A percentile compares a stretch with the other conserved stretches of the same genome.
Evolutionary conservation across 805 yeast genomes (phyloP).

Genomic region (Grigorovia humatica): DNA sequence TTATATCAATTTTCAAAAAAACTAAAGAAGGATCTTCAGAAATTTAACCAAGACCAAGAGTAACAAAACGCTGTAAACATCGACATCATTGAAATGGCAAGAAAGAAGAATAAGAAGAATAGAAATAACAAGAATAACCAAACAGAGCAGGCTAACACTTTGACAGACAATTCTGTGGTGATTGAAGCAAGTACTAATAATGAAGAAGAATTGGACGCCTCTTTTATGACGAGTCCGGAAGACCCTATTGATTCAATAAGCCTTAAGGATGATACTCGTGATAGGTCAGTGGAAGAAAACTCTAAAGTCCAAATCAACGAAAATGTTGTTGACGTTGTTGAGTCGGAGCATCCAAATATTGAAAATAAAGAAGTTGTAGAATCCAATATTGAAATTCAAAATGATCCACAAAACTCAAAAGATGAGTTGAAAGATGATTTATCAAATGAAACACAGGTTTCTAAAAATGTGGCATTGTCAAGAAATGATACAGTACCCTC

Average conservation of each 20-base stretch:
- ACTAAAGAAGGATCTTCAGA: background rate
- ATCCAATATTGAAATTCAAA: background rate
- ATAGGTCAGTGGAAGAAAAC: background rate
- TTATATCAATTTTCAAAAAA: background rate
- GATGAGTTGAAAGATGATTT: background rate
- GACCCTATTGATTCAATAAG: background rate
- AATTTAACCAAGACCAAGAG: no score
- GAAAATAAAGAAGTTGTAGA: background rate
- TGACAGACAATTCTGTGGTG: background rate
- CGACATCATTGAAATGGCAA: background rate
- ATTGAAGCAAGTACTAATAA: background rate
- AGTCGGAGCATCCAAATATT: background rate
- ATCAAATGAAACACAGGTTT: background rate
- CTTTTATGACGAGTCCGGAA: background rate
- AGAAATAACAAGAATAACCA: conserved; percentile 1
- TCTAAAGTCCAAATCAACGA: background rate
- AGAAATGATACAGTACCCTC: background rate
- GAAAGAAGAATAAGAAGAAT: conserved; percentile 2
- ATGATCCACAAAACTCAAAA: background rate
- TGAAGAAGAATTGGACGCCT: background rate
- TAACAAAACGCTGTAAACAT: background rate
- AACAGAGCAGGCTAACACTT: background rate
- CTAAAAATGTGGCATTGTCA: background rate
- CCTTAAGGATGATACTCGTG: background rate
- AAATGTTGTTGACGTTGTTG: background rate